Evolutionary conservation across 2,329 filamentous ascomycete genomes (phyloP).

Genomic region (Myriosclerotinia curreyana): DNA sequence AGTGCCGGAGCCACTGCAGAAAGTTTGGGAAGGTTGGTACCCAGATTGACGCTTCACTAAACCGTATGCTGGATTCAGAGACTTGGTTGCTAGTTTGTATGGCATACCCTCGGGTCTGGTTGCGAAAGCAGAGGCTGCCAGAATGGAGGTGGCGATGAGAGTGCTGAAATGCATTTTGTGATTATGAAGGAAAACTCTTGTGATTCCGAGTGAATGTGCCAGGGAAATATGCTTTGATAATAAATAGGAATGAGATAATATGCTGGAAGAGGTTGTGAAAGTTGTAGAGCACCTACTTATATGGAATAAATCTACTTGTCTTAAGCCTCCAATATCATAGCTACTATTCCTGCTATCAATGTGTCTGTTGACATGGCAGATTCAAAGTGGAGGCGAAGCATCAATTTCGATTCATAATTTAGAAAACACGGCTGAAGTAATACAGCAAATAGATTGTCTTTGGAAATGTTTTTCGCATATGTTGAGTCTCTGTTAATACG

Average conservation of each 20-base stretch:
- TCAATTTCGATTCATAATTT: constrained; percentile 1
- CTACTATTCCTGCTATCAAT: neutral
- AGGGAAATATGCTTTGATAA: neutral
- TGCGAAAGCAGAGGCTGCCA: neutral
- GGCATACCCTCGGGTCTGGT: neutral
- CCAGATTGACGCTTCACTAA: constrained; percentile 20
- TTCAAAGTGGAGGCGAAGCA: constrained; percentile 15
- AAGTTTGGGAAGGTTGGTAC: constrained; percentile 19
- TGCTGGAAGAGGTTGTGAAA: neutral
- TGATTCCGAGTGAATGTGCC: neutral
- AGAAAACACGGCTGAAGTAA: constrained; percentile 11
- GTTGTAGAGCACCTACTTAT: constrained; percentile 8
- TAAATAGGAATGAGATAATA: neutral
- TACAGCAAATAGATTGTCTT: neutral
- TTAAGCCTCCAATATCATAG: neutral
- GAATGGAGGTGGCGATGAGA: neutral
- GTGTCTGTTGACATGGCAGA: neutral
- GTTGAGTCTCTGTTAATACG: neutral
- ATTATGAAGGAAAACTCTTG: neutral
- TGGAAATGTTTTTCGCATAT: neutral
- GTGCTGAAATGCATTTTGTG: constrained; percentile 11
- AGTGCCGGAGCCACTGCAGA: constrained; percentile 14
- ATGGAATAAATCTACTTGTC: neutral
- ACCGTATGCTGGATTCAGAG: constrained; percentile 4
- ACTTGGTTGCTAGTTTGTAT: constrained; percentile 19